Evolutionary conservation across 352 stramenopile species (phyloP).

Genomic region (Pythium grandisporangium): DNA sequence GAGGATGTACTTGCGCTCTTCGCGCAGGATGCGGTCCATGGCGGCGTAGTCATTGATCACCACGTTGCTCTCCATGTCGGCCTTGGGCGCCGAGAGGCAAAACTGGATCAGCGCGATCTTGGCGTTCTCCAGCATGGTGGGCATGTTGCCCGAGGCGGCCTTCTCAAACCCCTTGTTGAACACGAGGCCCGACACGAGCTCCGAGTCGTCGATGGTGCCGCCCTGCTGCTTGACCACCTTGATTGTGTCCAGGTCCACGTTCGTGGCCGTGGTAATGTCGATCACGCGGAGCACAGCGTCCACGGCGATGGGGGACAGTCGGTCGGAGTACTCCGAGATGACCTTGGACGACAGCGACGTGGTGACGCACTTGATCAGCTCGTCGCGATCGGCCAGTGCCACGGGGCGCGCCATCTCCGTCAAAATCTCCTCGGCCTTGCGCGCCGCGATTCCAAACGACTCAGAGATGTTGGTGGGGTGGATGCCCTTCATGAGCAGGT

Average conservation of each 20-base stretch:
- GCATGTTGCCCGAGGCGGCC: constrained; percentile 34
- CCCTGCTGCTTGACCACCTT: constrained; percentile 98
- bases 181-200: constrained; percentile 96
- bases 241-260: constrained; percentile 97
- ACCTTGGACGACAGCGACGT: constrained; percentile 98
- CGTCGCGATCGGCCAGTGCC: constrained; percentile 90
- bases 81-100: constrained; percentile 98
- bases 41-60: constrained; percentile 99
- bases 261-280: constrained; percentile 87
- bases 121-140: constrained; percentile 92
- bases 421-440: constrained; percentile 87
- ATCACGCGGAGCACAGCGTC: constrained; percentile 97
- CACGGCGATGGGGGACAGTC: constrained; percentile 97
- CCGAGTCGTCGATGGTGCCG: constrained; percentile 99
- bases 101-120: constrained; percentile 99
- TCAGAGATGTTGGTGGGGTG: constrained; percentile 98
- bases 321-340: constrained; percentile 96
- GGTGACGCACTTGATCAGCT: constrained; percentile 96
- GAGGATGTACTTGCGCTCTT: constrained; percentile 99
- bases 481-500: constrained; percentile 93
- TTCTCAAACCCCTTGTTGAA: constrained; percentile 95
- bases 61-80: constrained; percentile 99
- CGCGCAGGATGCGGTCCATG: constrained; percentile 98
- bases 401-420: constrained; percentile 88
- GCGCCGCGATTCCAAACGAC: constrained; percentile 90